Percentiles rank a stretch among this genome's conserved stretches.
Conservation (phyloP, 2,329 filamentous ascomycete genomes). For the Madurella mycetomatis region DNA sequence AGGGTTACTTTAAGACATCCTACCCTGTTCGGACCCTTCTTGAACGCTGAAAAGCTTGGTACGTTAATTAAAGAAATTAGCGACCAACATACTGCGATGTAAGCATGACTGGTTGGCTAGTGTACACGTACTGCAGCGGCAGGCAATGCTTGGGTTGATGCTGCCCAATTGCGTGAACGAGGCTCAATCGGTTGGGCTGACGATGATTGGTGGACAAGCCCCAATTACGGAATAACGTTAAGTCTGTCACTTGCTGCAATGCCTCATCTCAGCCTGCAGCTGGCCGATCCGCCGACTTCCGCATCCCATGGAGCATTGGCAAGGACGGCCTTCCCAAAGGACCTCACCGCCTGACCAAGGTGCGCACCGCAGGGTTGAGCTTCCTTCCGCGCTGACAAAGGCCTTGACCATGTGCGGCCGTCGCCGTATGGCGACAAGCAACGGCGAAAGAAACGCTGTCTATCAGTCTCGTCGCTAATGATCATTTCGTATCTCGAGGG, state of each 20-base stretch:
- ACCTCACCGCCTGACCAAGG: conserved; percentile 11
- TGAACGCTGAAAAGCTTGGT: conserved; percentile 10
- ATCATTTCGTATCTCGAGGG: too few relatives aligned
- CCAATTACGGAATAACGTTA: neutral
- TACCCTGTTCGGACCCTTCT: neutral
- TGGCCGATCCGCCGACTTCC: neutral
- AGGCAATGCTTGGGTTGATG: conserved; percentile 6
- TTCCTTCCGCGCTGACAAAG: too few relatives aligned
- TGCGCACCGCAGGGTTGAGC: neutral
- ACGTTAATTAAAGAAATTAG: conserved; percentile 15
- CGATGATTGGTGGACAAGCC: neutral
- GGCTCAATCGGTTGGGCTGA: neutral
- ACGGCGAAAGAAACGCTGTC: too few relatives aligned
- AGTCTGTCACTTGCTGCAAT: too few relatives aligned
- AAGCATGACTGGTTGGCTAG: neutral
- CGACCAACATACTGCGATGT: neutral
- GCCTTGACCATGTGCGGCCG: too few relatives aligned
- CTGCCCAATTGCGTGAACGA: conserved; percentile 6
- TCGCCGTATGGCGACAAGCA: too few relatives aligned
- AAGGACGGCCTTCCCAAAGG: neutral
- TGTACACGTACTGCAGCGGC: neutral
- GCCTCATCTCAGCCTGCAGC: neutral
- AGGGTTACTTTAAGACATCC: neutral
- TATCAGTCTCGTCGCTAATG: too few relatives aligned
- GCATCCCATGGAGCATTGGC: neutral